Percentiles rank a stretch among this genome's conserved stretches.
These are phyloP conservation scores for Phalaenopsis equestris DNA, from an alignment of 106 monocot genomes.

Conservation along the genomic window DNA sequence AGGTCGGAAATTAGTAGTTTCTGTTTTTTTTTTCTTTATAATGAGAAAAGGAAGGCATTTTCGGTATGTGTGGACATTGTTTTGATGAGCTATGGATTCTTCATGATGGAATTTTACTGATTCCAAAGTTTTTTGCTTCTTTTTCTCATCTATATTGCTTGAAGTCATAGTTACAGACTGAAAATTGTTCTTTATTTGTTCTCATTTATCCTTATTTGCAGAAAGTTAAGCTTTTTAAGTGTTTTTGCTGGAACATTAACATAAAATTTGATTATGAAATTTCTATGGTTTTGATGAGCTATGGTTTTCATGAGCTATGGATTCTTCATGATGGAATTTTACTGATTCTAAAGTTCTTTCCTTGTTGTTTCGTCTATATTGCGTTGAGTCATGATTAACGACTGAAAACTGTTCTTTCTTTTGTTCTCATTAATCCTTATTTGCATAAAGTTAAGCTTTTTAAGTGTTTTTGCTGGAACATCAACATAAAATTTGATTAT, in stretches of 20 bases:
- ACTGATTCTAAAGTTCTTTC: too few relatives aligned
- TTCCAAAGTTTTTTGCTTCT: too few relatives aligned
- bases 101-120: too few relatives aligned
- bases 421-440: background rate
- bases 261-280: background rate
- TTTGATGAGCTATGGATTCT: too few relatives aligned
- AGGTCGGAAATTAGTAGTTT: too few relatives aligned
- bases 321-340: too few relatives aligned
- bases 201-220: background rate
- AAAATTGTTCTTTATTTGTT: background rate
- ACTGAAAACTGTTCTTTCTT: background rate
- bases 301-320: too few relatives aligned
- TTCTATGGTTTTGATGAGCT: background rate
- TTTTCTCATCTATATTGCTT: background rate
- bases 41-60: too few relatives aligned
- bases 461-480: background rate
- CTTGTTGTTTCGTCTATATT: background rate
- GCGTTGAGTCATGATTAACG: background rate
- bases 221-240: background rate
- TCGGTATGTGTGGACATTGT: too few relatives aligned
- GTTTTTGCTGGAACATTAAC: background rate
- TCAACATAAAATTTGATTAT: background rate
- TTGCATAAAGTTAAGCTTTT: background rate
- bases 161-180: background rate
- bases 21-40: too few relatives aligned